Percentiles rank a stretch among this genome's conserved stretches.
phyloP scores from a whole-genome alignment of 805 yeast species.

The Candida awuae region DNA sequence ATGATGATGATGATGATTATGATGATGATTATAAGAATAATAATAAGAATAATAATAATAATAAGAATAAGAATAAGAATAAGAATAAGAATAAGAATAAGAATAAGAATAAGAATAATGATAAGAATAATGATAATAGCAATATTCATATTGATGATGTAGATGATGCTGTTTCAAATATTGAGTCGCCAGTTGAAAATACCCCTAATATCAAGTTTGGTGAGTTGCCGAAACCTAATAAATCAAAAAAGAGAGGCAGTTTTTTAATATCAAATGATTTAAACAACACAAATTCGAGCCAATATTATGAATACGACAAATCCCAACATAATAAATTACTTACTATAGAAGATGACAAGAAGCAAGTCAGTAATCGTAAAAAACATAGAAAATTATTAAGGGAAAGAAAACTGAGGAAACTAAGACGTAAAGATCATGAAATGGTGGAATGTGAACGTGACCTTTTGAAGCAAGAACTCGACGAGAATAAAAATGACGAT shows the following conservation, averaged over 20 bases:
- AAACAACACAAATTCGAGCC: background rate
- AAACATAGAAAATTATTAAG: slow-evolving; percentile 20
- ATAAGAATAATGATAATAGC: background rate
- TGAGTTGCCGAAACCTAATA: slow-evolving; percentile 45
- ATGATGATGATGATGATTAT: slow-evolving; percentile 19
- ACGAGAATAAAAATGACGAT: slow-evolving; percentile 1
- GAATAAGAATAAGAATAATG: slow-evolving; percentile 2
- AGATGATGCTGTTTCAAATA: background rate
- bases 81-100: background rate
- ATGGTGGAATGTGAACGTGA: background rate
- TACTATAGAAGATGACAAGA: slow-evolving; percentile 40
- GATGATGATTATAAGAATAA: slow-evolving; percentile 8
- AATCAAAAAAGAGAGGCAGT: slow-evolving; percentile 34
- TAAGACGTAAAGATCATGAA: background rate
- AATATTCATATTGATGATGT: background rate
- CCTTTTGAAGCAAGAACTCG: slow-evolving; percentile 1
- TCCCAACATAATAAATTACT: slow-evolving; percentile 22
- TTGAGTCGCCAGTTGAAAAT: slow-evolving; percentile 1
- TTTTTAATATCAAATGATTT: too few relatives aligned
- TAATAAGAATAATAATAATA: background rate
- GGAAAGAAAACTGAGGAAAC: slow-evolving; percentile 8
- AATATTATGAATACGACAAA: background rate
- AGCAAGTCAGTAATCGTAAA: slow-evolving; percentile 15
- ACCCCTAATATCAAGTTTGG: slow-evolving; percentile 48
- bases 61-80: too few relatives aligned